Conservation (phyloP, 768 basidiomycete species). For the Neoboletus subvelutipes region DNA sequence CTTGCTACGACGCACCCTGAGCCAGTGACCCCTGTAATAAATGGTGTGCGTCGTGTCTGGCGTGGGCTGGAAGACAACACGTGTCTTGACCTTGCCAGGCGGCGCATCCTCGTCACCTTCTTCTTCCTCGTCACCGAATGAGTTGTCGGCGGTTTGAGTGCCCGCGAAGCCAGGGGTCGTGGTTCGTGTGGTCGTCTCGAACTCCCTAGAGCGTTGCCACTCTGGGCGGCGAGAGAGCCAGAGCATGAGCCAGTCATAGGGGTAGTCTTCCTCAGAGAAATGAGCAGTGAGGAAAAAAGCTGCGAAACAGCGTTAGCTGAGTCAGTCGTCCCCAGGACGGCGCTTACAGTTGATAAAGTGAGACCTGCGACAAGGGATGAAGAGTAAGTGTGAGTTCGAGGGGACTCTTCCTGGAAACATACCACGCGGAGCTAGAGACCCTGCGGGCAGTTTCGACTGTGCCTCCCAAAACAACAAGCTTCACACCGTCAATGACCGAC, state of each 20-base stretch:
- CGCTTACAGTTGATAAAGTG: conserved; percentile 85
- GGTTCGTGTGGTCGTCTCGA: conserved; percentile 82
- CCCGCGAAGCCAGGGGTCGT: conserved; percentile 57
- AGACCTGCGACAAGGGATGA: conserved; percentile 45
- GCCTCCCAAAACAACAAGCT: conserved; percentile 85
- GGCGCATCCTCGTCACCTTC: conserved; percentile 46
- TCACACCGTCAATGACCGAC: conserved; percentile 84
- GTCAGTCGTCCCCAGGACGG: conserved; percentile 1
- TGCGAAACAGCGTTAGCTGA: conserved; percentile 26
- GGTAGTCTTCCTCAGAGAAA: conserved; percentile 88
- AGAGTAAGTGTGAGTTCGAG: conserved; percentile 12
- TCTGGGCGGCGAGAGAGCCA: conserved; percentile 85
- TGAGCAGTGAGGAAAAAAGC: conserved; percentile 89
- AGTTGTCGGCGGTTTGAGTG: conserved; percentile 49
- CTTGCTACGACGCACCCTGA: conserved; percentile 68
- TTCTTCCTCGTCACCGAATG: conserved; percentile 50
- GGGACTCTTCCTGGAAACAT: conserved; percentile 20
- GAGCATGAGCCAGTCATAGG: conserved; percentile 89
- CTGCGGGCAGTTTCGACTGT: conserved; percentile 85
- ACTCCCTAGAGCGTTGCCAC: conserved; percentile 87
- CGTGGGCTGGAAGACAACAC: conserved; percentile 86
- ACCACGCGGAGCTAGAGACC: conserved; percentile 83
- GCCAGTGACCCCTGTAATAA: conserved; percentile 82
- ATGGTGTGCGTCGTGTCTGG: conserved; percentile 88
- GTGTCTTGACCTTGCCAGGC: conserved; percentile 68